Base-by-base conservation (phyloP, 805 yeast genomes). In the Brettanomyces custersianus region DNA sequence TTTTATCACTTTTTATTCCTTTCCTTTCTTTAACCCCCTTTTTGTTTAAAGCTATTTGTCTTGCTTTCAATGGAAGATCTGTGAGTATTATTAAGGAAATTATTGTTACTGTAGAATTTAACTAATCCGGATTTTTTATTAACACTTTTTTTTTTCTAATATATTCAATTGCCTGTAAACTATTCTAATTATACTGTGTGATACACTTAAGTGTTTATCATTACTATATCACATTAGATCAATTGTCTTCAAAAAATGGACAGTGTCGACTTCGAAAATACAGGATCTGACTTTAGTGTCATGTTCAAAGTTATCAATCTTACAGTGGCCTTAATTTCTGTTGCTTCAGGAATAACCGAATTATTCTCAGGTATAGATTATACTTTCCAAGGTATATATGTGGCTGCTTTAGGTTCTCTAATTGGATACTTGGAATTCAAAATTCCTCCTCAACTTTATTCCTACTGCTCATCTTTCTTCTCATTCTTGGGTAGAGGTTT, bases 401-500 rank as follows among this genome's bases (percentile, higher is more conserved):
- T 79, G 16, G 59, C 77, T 20, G 62, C 62, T 4, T 60, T 78
- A 32, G 83, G 87, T 17, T 62, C 58, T 4, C 61, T 64, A 7
- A 68, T 79, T 36, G 73, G 75, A 7, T 60, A 64, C 31, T 57
- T 74, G 39, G 65, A 54, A 49, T 65, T 40, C 65, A 54, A 54
- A 29, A 68, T 66, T 11, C 77, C 85, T 13, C 68, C 80, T 4
- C 72, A 74, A 41, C 69, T 81, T n/a, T 68, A 73, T 45, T 65
- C 72, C 5, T 81, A 74, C 47, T 82, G 76, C 6, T 77, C 84
- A 3, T 78, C 80, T 40, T 66, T 78, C 45, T 79, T 75, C 51
- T 75, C 82, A 20, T 79, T 78, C 45, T 54, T 80, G n/a, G 90
- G 92, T 9, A 69, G 92, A 46, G 92, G 90, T 19, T 54, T 45